Conservation (phyloP, 768 basidiomycete species). For the Hygrocybe punicea region DNA sequence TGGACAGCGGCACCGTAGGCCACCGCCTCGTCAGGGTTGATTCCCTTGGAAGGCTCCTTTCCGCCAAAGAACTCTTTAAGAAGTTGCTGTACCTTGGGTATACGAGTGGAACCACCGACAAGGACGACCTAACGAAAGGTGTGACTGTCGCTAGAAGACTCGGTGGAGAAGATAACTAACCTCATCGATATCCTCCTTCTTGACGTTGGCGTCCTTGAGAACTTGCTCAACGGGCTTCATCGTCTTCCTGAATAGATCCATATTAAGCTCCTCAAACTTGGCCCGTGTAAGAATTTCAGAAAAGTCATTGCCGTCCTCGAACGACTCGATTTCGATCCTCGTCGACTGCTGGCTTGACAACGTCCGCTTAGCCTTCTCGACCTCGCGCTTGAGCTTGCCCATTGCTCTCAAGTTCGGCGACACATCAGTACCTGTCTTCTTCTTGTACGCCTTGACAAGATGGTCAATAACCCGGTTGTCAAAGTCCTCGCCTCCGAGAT, state of each 20-base stretch:
- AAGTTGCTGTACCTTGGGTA: conserved; percentile 98
- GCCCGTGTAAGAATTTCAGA: conserved; percentile 95
- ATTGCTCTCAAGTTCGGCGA: conserved; percentile 75
- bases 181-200: conserved; percentile 96
- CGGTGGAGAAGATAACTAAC: conserved; percentile 34
- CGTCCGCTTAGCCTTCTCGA: conserved; percentile 94
- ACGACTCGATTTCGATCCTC: conserved; percentile 91
- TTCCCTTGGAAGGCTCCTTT: conserved; percentile 96
- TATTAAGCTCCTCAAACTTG: conserved; percentile 98
- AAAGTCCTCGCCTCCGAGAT: conserved; percentile 95
- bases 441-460: conserved; percentile 87
- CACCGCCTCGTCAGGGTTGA: conserved; percentile 99
- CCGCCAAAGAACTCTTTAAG: conserved; percentile 96
- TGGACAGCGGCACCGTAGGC: conserved; percentile 99
- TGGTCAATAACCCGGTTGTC: conserved; percentile 91
- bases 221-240: conserved; percentile 99
- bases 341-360: conserved; percentile 86
- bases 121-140: conserved; percentile 72
- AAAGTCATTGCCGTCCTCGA: conserved; percentile 96
- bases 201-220: conserved; percentile 94
- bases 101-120: conserved; percentile 97
- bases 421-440: conserved; percentile 85
- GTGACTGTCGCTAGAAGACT: neutral
- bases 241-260: conserved; percentile 98
- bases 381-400: conserved; percentile 89